Evolutionary conservation across 2,329 filamentous ascomycete genomes (phyloP).

Genomic region (Cladobotryum mycophilum): DNA sequence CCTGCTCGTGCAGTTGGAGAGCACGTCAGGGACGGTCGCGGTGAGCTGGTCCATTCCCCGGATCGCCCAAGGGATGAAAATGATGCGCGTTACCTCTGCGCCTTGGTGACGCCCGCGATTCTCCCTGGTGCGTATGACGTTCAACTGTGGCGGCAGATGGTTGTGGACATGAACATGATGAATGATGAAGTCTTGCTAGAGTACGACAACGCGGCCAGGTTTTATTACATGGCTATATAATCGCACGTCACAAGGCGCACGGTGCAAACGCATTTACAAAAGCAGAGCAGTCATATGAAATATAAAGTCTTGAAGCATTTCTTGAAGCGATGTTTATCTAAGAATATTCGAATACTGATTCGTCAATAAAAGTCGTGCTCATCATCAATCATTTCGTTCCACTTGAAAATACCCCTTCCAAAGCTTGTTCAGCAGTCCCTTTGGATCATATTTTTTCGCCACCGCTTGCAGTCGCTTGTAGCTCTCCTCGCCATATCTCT

Average conservation of each 20-base stretch:
- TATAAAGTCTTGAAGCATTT: too few relatives aligned
- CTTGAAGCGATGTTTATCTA: too few relatives aligned
- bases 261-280: background rate
- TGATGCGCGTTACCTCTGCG: constrained; percentile 28
- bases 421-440: constrained; percentile 19
- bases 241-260: background rate
- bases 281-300: too few relatives aligned
- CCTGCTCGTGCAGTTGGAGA: constrained; percentile 15
- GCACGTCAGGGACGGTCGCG: constrained; percentile 16
- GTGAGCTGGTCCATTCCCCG: constrained; percentile 12
- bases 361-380: too few relatives aligned
- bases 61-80: constrained; percentile 6
- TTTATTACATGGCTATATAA: constrained; percentile 30
- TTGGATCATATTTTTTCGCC: constrained; percentile 23
- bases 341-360: too few relatives aligned
- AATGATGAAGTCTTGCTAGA: constrained; percentile 36
- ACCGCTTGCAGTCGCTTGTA: constrained; percentile 19
- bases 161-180: constrained; percentile 30
- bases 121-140: constrained; percentile 34
- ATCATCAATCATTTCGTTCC: background rate
- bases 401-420: constrained; percentile 20
- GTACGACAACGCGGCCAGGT: constrained; percentile 37
- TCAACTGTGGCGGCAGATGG: constrained; percentile 32
- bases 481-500: constrained; percentile 31
- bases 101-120: constrained; percentile 28